Evolutionary conservation across 2,329 filamentous ascomycete species (phyloP).

Genomic region (Hypoxylon sp.): DNA sequence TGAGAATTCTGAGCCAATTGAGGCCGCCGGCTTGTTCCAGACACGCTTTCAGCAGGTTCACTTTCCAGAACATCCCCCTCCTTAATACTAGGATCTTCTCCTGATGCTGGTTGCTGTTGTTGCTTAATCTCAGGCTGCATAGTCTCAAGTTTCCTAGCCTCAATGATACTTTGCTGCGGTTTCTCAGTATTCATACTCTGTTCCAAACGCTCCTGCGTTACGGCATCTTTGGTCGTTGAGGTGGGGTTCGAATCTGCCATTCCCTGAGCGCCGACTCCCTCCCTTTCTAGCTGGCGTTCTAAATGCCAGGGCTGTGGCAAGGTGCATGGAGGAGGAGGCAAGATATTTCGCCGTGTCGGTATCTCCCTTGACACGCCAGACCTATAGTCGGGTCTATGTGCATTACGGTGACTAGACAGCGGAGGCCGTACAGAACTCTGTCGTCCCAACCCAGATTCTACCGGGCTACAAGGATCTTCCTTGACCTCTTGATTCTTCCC

Average conservation of each 20-base stretch:
- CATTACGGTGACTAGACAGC: too few relatives aligned
- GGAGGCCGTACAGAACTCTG: not conserved
- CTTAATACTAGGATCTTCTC: constrained; percentile 72
- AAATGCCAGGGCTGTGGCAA: not conserved
- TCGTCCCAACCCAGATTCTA: not conserved
- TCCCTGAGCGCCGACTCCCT: constrained; percentile 86
- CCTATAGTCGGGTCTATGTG: too few relatives aligned
- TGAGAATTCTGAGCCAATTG: not conserved
- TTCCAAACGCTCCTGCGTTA: constrained; percentile 95
- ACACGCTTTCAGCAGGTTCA: constrained; percentile 67
- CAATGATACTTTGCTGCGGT: constrained; percentile 94
- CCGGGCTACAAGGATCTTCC: not conserved
- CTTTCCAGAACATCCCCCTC: constrained; percentile 66
- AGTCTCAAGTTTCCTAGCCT: constrained; percentile 64
- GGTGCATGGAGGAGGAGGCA: not conserved
- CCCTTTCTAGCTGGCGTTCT: constrained; percentile 75
- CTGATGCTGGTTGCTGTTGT: constrained; percentile 88
- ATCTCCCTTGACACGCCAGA: too few relatives aligned
- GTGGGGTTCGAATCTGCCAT: constrained; percentile 95
- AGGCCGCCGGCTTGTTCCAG: not conserved
- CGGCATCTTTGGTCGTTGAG: constrained; percentile 95
- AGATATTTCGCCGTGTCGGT: not conserved
- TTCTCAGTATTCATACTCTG: constrained; percentile 94
- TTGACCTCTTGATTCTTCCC: not conserved
- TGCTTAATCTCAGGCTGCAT: constrained; percentile 63